Evolutionary conservation across 371 early-diverging fungal genomes (phyloP).

Genomic region (Lichtheimia hyalospora): DNA sequence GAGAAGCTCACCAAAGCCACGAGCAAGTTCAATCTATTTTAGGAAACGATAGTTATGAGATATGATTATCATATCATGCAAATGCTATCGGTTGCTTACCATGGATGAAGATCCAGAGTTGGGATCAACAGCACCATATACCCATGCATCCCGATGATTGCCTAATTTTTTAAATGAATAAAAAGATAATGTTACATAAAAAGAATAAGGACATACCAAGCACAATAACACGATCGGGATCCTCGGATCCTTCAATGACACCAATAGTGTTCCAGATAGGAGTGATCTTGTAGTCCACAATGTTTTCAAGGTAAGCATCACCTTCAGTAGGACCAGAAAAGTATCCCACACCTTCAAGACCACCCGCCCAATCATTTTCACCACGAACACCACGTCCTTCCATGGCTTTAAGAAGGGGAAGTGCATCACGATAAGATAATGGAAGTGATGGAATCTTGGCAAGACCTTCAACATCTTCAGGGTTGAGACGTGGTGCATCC

Average conservation of each 20-base stretch:
- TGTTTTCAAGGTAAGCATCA: slow-evolving; percentile 52
- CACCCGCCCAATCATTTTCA: slow-evolving; percentile 47
- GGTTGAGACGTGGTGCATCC: slow-evolving; percentile 51
- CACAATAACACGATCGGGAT: slow-evolving; percentile 57
- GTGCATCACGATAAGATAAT: slow-evolving; percentile 64
- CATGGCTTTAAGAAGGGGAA: slow-evolving; percentile 53
- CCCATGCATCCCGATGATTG: slow-evolving; percentile 72
- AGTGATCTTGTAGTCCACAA: slow-evolving; percentile 51
- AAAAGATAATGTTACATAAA: not conserved
- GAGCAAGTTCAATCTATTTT: slow-evolving; percentile 45
- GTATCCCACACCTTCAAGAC: slow-evolving; percentile 47
- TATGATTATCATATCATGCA: not conserved
- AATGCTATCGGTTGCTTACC: slow-evolving; percentile 20
- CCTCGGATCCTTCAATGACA: slow-evolving; percentile 55
- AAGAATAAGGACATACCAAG: slow-evolving; percentile 30
- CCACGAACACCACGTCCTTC: slow-evolving; percentile 44
- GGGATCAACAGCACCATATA: slow-evolving; percentile 67
- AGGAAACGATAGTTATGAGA: not conserved
- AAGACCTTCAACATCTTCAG: slow-evolving; percentile 46
- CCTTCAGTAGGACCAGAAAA: slow-evolving; percentile 58
- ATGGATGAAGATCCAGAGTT: slow-evolving; percentile 63
- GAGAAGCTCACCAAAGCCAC: slow-evolving; percentile 46
- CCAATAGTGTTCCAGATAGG: slow-evolving; percentile 70
- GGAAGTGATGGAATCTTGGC: slow-evolving; percentile 68
- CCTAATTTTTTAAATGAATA: slow-evolving; percentile 20